Percentiles rank a stretch among this genome's conserved stretches.
phyloP scores from a whole-genome alignment of 2,329 filamentous ascomycete species.

The Venturiaceae sp. region DNA sequence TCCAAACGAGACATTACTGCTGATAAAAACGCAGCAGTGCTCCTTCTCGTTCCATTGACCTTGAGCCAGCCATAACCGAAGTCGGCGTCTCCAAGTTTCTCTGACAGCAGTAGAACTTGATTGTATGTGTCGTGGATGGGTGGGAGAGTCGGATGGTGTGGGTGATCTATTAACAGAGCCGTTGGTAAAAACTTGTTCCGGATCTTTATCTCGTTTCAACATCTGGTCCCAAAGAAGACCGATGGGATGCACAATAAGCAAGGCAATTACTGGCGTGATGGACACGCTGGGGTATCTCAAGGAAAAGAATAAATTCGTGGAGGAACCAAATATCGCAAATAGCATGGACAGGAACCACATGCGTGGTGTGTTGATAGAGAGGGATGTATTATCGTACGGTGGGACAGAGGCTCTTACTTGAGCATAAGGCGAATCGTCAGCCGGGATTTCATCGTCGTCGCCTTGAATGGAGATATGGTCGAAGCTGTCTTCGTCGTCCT shows the following conservation, averaged over 20 bases:
- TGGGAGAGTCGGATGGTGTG: constrained; percentile 6
- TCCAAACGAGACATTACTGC: constrained; percentile 81
- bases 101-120: not conserved
- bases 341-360: constrained; percentile 79
- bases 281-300: constrained; percentile 83
- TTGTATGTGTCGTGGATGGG: not conserved
- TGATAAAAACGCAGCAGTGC: constrained; percentile 81
- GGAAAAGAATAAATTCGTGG: constrained; percentile 81
- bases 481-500: constrained; percentile 13
- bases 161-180: constrained; percentile 27
- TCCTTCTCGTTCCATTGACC: constrained; percentile 83
- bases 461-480: constrained; percentile 8
- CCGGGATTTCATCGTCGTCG: constrained; percentile 33
- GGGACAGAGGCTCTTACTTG: constrained; percentile 73
- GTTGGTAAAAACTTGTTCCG: constrained; percentile 45
- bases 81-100: constrained; percentile 23
- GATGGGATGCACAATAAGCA: constrained; percentile 75
- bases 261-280: constrained; percentile 79
- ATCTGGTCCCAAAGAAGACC: constrained; percentile 69
- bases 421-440: constrained; percentile 66
- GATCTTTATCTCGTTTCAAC: constrained; percentile 51
- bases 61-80: constrained; percentile 68
- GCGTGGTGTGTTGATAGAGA: constrained; percentile 81
- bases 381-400: constrained; percentile 54
- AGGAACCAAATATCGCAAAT: constrained; percentile 72